Evolutionary conservation across 2,329 filamentous ascomycete species (phyloP).

Genomic region (Geosmithia putterillii): DNA sequence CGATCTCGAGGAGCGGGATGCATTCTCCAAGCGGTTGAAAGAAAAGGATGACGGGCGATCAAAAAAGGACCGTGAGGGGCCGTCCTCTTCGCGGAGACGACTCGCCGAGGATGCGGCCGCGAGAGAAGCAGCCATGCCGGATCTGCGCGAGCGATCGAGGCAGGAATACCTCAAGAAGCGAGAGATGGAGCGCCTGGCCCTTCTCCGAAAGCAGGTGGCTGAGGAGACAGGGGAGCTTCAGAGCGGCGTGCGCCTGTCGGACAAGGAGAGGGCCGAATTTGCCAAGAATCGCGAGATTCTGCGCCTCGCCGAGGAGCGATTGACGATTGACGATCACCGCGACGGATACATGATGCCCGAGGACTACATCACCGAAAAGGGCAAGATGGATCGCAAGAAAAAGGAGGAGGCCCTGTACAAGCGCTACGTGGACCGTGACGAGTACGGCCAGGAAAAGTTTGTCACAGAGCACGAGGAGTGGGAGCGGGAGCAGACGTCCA

Average conservation of each 20-base stretch:
- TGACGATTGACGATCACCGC: conserved; percentile 79
- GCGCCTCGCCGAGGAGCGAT: conserved; percentile 68
- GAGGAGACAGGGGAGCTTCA: conserved; percentile 76
- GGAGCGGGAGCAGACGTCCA: conserved; percentile 80
- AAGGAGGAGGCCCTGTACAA: conserved; percentile 88
- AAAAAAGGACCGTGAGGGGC: conserved; percentile 52
- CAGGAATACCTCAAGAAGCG: conserved; percentile 92
- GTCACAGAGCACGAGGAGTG: conserved; percentile 93
- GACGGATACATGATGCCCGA: conserved; percentile 92
- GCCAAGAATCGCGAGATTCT: conserved; percentile 76
- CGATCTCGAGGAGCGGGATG: conserved; percentile 65
- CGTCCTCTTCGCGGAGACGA: conserved; percentile 42
- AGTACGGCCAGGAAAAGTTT: conserved; percentile 77
- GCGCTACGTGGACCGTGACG: conserved; percentile 77
- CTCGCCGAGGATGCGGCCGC: conserved; percentile 45
- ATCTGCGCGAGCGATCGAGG: conserved; percentile 70
- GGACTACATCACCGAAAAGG: conserved; percentile 89
- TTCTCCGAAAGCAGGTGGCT: conserved; percentile 81
- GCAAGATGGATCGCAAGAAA: conserved; percentile 73
- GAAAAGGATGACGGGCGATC: conserved; percentile 59
- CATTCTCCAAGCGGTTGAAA: conserved; percentile 64
- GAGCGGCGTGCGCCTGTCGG: conserved; percentile 62
- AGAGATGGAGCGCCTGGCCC: conserved; percentile 69
- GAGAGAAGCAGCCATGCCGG: conserved; percentile 60
- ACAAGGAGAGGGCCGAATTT: conserved; percentile 77